Conservation (phyloP, 306 rosid genomes). For the Cicer bijugum region DNA sequence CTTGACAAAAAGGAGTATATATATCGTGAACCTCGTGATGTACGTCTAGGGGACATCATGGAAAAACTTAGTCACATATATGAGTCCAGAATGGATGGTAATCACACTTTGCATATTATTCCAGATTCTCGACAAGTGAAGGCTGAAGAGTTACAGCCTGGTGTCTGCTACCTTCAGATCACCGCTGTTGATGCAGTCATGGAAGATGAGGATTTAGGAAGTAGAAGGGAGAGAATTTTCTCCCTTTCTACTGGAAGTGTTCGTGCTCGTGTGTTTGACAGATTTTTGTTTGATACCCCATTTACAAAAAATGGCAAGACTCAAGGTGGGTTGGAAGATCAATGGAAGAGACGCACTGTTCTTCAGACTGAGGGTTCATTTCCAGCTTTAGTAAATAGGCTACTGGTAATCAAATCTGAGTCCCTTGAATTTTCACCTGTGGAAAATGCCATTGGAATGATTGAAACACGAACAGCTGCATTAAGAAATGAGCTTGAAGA, state of each 20-base stretch:
- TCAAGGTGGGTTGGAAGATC: conserved; percentile 98
- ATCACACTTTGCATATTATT: conserved; percentile 84
- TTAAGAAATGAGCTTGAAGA: conserved; percentile 98
- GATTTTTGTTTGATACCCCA: conserved; percentile 96
- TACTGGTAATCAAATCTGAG: conserved; percentile 82
- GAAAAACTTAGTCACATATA: conserved; percentile 94
- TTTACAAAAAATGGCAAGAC: conserved; percentile 95
- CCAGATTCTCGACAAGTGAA: conserved; percentile 97
- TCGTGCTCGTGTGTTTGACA: conserved; percentile 95
- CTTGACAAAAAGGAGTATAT: conserved; percentile 85
- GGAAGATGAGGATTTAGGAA: conserved; percentile 98
- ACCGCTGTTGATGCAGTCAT: conserved; percentile 97
- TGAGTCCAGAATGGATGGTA: conserved; percentile 91
- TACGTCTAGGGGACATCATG: conserved; percentile 97
- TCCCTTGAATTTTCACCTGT: conserved; percentile 97
- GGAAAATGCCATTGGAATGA: conserved; percentile 99
- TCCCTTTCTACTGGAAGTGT: conserved; percentile 94
- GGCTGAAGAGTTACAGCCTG: conserved; percentile 95
- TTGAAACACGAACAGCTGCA: conserved; percentile 96
- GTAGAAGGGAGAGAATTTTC: conserved; percentile 90
- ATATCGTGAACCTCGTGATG: conserved; percentile 96
- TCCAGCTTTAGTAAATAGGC: conserved; percentile 96
- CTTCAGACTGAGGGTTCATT: conserved; percentile 97
- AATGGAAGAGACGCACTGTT: conserved; percentile 95
- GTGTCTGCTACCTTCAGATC: conserved; percentile 93